Conservation (phyloP, 2,329 filamentous ascomycete genomes). For the Hypomyces perniciosus region DNA sequence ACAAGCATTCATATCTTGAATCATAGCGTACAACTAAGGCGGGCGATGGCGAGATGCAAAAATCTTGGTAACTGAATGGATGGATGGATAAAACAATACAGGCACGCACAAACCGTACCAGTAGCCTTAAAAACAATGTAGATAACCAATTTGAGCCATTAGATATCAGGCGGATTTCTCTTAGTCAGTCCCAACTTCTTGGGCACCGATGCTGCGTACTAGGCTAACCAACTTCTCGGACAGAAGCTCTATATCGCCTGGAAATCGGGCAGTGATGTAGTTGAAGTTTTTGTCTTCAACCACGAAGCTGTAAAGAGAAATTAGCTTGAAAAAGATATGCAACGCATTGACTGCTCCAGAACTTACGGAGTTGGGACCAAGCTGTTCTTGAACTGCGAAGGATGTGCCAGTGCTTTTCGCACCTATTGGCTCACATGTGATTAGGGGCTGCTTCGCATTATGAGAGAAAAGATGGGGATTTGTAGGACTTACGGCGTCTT, state of each 20-base stretch:
- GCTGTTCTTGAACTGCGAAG: conserved; percentile 40
- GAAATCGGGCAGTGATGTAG: conserved; percentile 43
- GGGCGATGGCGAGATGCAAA: too few relatives aligned
- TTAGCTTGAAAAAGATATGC: background rate
- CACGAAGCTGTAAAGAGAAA: conserved; percentile 34
- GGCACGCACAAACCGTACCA: too few relatives aligned
- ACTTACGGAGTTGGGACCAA: conserved; percentile 37
- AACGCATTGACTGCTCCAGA: too few relatives aligned
- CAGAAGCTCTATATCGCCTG: conserved; percentile 33
- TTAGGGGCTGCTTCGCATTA: too few relatives aligned
- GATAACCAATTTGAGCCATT: too few relatives aligned
- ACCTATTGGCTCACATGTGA: conserved; percentile 25
- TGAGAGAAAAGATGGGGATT: background rate
- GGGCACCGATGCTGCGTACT: conserved; percentile 3
- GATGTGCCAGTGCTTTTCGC: conserved; percentile 36
- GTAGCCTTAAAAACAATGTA: too few relatives aligned
- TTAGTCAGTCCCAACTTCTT: too few relatives aligned
- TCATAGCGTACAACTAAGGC: too few relatives aligned
- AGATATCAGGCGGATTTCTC: too few relatives aligned
- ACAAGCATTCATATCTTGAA: too few relatives aligned
- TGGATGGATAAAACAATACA: too few relatives aligned
- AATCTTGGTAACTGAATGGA: too few relatives aligned
- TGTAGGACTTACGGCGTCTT: conserved; percentile 34
- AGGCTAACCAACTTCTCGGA: conserved; percentile 14
- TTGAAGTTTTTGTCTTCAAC: conserved; percentile 44